Evolutionary conservation across 305 asterid genomes (phyloP).

Genomic region (Fraxinus xanthoxyloides): DNA sequence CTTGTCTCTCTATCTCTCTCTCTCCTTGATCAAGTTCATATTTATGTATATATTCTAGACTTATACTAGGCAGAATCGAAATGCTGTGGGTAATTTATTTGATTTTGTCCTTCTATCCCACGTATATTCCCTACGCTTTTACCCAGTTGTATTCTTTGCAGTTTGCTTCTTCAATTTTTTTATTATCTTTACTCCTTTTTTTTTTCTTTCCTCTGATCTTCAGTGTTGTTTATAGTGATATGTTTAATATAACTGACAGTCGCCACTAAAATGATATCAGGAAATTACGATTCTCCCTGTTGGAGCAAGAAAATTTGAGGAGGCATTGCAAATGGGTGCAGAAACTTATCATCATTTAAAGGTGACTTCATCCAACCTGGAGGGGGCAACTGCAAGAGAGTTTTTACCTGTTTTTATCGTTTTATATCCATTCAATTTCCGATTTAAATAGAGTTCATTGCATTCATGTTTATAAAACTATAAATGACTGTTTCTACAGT

Average conservation of each 20-base stretch:
- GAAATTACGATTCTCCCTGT: constrained; percentile 87
- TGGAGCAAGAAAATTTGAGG: constrained; percentile 87
- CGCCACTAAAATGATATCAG: constrained; percentile 41
- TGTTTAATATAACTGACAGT: constrained; percentile 17
- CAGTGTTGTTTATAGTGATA: not conserved
- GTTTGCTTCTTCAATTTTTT: constrained; percentile 9
- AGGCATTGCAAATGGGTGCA: constrained; percentile 95
- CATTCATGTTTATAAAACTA: not conserved
- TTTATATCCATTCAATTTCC: not conserved
- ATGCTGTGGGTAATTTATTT: not conserved
- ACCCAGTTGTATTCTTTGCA: not conserved
- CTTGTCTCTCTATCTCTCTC: not conserved
- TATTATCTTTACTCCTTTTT: not conserved
- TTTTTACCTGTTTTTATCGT: not conserved
- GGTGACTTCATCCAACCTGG: constrained; percentile 43
- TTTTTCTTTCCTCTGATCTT: not conserved
- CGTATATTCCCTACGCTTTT: not conserved
- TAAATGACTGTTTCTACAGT: not conserved
- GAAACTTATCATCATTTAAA: constrained; percentile 95
- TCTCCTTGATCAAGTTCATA: not conserved
- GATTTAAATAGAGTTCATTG: not conserved
- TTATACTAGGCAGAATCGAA: not conserved
- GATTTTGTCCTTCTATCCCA: not conserved
- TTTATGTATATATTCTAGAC: not conserved
- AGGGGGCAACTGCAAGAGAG: not conserved